These are phyloP conservation scores for Russula earlei DNA, from an alignment of 768 basidiomycete genomes.

Conservation along the genomic window DNA sequence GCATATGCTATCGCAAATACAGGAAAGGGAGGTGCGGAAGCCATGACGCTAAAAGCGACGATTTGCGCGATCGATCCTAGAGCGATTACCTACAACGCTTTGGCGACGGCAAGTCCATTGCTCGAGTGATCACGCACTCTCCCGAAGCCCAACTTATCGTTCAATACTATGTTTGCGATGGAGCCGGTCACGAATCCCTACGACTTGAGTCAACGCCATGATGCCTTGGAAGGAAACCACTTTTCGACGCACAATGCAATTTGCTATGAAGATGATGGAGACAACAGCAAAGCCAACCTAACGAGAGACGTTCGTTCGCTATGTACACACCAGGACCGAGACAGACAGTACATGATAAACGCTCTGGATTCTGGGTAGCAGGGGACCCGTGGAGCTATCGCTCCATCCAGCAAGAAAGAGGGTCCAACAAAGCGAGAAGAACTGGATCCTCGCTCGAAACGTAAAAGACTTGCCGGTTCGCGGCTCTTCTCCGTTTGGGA, in stretches of 20 bases:
- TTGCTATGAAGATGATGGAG: slow-evolving; percentile 51
- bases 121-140: slow-evolving; percentile 27
- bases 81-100: slow-evolving; percentile 29
- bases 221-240: background rate
- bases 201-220: slow-evolving; percentile 14
- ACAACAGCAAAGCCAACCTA: slow-evolving; percentile 45
- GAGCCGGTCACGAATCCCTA: slow-evolving; percentile 43
- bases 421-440: slow-evolving; percentile 44
- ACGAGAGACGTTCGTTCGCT: background rate
- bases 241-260: slow-evolving; percentile 30
- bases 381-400: slow-evolving; percentile 64
- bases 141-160: slow-evolving; percentile 39
- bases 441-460: slow-evolving; percentile 33
- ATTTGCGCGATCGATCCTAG: slow-evolving; percentile 43
- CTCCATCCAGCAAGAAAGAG: slow-evolving; percentile 69
- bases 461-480: background rate
- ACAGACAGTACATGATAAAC: slow-evolving; percentile 35
- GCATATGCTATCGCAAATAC: slow-evolving; percentile 42
- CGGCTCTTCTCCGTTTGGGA: background rate
- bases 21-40: slow-evolving; percentile 54
- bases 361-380: slow-evolving; percentile 61
- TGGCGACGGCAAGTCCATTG: background rate
- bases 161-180: slow-evolving; percentile 37
- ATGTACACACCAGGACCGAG: background rate
- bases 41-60: slow-evolving; percentile 43